Conservation (phyloP, 129 eudicot species). For the Silybum marianum region DNA sequence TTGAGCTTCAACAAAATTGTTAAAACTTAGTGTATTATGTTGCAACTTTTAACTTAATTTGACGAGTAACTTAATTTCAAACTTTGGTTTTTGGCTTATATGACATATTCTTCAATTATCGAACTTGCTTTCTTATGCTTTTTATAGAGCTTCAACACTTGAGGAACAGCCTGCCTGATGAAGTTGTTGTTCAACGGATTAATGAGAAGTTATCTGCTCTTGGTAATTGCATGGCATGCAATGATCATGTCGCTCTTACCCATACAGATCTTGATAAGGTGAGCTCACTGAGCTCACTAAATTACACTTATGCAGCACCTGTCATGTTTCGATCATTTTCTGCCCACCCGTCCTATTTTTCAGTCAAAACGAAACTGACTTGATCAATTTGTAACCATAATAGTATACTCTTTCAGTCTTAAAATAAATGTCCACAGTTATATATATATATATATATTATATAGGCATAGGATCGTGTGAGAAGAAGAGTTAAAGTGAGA, state of each 20-base stretch:
- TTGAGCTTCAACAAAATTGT: background rate
- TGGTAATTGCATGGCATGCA: slow-evolving; percentile 97
- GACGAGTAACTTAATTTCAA: background rate
- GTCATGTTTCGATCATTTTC: too few relatives aligned
- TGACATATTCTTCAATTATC: background rate
- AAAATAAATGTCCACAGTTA: too few relatives aligned
- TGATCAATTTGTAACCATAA: background rate
- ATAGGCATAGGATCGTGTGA: too few relatives aligned
- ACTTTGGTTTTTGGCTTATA: background rate
- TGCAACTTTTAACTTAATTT: background rate
- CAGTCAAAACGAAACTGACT: too few relatives aligned
- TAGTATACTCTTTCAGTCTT: background rate
- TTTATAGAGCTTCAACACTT: slow-evolving; percentile 82
- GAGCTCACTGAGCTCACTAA: background rate
- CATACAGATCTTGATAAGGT: slow-evolving; percentile 97
- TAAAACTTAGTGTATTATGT: background rate
- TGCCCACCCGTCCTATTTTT: too few relatives aligned
- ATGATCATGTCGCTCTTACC: slow-evolving; percentile 95
- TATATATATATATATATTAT: too few relatives aligned
- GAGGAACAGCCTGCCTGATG: slow-evolving; percentile 89
- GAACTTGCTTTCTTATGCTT: slow-evolving; percentile 16
- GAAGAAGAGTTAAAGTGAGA: too few relatives aligned
- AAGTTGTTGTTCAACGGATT: slow-evolving; percentile 89
- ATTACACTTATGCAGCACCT: background rate
- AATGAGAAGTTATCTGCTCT: slow-evolving; percentile 88